phyloP scores from a whole-genome alignment of 2,329 filamentous ascomycete species.

The Alternaria rosae region DNA sequence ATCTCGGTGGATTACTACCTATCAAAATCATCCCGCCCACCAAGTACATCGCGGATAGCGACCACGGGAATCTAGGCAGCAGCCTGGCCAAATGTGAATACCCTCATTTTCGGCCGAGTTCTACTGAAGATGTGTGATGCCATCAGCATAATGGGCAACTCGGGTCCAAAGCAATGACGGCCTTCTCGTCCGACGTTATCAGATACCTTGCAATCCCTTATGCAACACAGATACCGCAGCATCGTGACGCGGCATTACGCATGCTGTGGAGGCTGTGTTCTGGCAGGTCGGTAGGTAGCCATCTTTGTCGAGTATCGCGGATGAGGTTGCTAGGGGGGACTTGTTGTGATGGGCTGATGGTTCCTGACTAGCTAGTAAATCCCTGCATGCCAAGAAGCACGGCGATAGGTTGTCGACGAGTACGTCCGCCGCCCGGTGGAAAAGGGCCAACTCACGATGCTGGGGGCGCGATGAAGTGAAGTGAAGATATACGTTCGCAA shows the following conservation, averaged over 20 bases:
- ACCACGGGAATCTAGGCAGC: neutral
- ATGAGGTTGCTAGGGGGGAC: constrained; percentile 3
- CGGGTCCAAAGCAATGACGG: neutral
- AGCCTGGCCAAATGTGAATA: neutral
- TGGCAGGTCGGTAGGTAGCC: neutral
- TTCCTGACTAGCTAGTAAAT: constrained; percentile 9
- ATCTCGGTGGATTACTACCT: neutral
- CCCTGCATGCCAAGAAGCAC: constrained; percentile 11
- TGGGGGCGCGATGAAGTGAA: neutral
- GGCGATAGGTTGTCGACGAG: constrained; percentile 5
- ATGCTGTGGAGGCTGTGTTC: neutral
- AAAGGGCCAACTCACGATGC: neutral
- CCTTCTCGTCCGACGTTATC: neutral
- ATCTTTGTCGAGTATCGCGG: neutral
- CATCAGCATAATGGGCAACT: neutral
- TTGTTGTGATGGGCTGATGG: constrained; percentile 6
- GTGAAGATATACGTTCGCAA: neutral
- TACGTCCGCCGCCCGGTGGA: neutral
- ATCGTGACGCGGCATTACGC: constrained; percentile 1
- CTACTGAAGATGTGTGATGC: neutral
- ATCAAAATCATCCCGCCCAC: neutral
- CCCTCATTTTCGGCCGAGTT: neutral
- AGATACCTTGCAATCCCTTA: neutral
- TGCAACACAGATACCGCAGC: neutral
- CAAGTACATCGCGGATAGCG: neutral